Percentiles rank a stretch among this genome's conserved stretches.
Conservation (phyloP, 306 rosid species). For the Lathyrus sativus region DNA sequence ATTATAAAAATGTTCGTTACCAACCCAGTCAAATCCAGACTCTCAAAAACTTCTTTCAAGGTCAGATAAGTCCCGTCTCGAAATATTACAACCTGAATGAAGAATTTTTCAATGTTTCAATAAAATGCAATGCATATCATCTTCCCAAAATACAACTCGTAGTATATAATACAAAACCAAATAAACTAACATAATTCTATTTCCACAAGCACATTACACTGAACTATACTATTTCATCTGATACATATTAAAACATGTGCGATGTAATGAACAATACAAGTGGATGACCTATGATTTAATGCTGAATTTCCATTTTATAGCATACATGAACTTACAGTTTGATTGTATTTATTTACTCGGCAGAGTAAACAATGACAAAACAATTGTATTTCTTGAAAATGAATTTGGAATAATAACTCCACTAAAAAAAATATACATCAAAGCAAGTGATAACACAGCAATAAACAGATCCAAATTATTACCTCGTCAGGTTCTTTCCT, state of each 20-base stretch:
- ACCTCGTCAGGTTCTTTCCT: slow-evolving; percentile 99
- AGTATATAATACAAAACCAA: background rate
- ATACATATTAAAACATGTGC: too few relatives aligned
- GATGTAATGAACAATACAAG: slow-evolving; percentile 18
- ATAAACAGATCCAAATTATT: slow-evolving; percentile 34
- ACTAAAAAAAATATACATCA: background rate
- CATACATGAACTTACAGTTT: slow-evolving; percentile 10
- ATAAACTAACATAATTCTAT: background rate
- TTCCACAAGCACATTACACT: background rate
- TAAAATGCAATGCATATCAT: slow-evolving; percentile 16
- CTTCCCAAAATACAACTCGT: slow-evolving; percentile 13
- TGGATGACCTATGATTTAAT: slow-evolving; percentile 8
- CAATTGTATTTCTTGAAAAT: slow-evolving; percentile 12
- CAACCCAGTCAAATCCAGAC: slow-evolving; percentile 83
- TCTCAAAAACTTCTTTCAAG: slow-evolving; percentile 95
- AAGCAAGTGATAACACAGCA: slow-evolving; percentile 17
- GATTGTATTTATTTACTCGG: slow-evolving; percentile 18
- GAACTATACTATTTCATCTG: too few relatives aligned
- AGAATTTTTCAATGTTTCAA: slow-evolving; percentile 34
- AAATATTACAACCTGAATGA: slow-evolving; percentile 88
- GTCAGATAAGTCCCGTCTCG: slow-evolving; percentile 99
- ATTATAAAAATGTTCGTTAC: slow-evolving; percentile 48
- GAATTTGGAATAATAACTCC: slow-evolving; percentile 1
- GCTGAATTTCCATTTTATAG: background rate
- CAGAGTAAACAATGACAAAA: slow-evolving; percentile 12